Evolutionary conservation across 2,329 filamentous ascomycete genomes (phyloP).

Genomic region (Xylariales sp.): DNA sequence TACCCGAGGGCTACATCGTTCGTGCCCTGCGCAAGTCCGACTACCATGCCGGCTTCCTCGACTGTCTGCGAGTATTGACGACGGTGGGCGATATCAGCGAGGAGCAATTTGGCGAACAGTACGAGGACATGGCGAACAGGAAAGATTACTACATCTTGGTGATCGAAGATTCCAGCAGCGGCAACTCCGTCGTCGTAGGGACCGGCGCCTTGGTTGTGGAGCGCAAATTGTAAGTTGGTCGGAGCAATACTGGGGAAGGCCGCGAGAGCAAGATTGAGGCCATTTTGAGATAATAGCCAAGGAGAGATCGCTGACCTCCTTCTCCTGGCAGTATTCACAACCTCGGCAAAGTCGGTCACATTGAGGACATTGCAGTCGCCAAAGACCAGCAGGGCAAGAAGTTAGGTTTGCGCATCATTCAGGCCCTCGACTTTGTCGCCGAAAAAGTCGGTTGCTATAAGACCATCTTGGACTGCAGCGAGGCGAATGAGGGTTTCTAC

Average conservation of each 20-base stretch:
- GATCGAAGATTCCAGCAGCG: conserved; percentile 64
- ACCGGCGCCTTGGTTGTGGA: conserved; percentile 89
- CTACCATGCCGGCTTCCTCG: conserved; percentile 78
- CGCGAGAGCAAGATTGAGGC: too few species aligned
- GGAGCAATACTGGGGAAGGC: too few species aligned
- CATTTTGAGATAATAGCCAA: too few species aligned
- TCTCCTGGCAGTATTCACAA: conserved; percentile 61
- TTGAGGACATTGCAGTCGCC: conserved; percentile 94
- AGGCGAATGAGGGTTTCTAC: conserved; percentile 96
- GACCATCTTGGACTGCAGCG: conserved; percentile 93
- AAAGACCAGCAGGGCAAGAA: conserved; percentile 98
- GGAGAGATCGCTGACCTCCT: conserved; percentile 12
- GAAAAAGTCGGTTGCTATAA: conserved; percentile 93
- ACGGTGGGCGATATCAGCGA: conserved; percentile 83
- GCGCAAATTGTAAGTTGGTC: conserved; percentile 86
- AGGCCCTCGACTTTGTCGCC: conserved; percentile 85
- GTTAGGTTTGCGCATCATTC: conserved; percentile 84
- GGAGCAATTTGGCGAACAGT: conserved; percentile 71
- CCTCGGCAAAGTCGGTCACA: conserved; percentile 83
- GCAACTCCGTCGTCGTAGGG: conserved; percentile 67
- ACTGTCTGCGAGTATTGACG: conserved; percentile 85
- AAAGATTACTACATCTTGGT: conserved; percentile 83
- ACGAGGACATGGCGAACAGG: conserved; percentile 69
- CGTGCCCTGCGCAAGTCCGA: conserved; percentile 76
- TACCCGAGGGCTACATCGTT: conserved; percentile 78